Conservation (phyloP, 2,329 filamentous ascomycete species). For the Aureobasidium sp. region DNA sequence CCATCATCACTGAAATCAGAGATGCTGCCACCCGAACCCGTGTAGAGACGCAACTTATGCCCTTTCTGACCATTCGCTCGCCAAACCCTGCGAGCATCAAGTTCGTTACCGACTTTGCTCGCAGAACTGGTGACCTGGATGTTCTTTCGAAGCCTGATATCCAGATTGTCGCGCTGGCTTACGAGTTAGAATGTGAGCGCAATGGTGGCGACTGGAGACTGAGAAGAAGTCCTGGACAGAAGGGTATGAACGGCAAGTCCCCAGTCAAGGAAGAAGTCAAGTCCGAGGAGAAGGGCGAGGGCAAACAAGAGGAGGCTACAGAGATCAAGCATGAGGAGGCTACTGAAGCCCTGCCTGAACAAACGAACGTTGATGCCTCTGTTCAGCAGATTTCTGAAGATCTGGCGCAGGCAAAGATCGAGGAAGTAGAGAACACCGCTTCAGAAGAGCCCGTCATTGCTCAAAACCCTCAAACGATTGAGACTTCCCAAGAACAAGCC, state of each 20-base stretch:
- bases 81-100: slow-evolving; percentile 72
- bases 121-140: slow-evolving; percentile 79
- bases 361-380: neutral
- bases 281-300: neutral
- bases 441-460: neutral
- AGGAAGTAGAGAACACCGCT: neutral
- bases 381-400: neutral
- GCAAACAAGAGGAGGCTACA: neutral
- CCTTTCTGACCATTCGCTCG: slow-evolving; percentile 71
- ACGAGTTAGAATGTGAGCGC: slow-evolving; percentile 87
- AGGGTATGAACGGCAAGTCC: slow-evolving; percentile 64
- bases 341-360: neutral
- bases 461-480: neutral
- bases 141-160: slow-evolving; percentile 87
- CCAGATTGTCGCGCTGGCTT: slow-evolving; percentile 80
- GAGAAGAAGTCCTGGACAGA: slow-evolving; percentile 71
- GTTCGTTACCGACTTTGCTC: slow-evolving; percentile 75
- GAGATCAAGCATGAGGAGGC: neutral
- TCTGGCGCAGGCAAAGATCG: neutral
- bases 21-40: slow-evolving; percentile 74
- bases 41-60: slow-evolving; percentile 75
- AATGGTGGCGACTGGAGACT: slow-evolving; percentile 87
- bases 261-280: slow-evolving; percentile 35
- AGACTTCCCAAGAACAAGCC: slow-evolving; percentile 18
- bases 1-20: slow-evolving; percentile 79